These are phyloP conservation scores for Calonectria henricotiae DNA, from an alignment of 2,329 filamentous ascomycete genomes.

Conservation along the genomic window DNA sequence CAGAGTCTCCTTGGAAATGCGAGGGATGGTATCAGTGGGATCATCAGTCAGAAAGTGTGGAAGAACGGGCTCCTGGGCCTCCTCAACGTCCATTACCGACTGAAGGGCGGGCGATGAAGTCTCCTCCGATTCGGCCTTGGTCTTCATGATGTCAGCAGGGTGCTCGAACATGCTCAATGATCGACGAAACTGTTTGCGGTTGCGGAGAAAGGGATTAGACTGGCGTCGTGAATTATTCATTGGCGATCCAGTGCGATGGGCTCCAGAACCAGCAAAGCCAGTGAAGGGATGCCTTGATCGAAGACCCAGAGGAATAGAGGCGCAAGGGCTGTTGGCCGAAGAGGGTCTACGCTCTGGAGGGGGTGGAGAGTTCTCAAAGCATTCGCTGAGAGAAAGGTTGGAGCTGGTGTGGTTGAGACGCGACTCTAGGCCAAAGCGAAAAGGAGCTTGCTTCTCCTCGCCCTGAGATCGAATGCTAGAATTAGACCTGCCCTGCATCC, in stretches of 20 bases:
- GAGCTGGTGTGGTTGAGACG: conserved; percentile 53
- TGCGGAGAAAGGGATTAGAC: conserved; percentile 81
- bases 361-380: conserved; percentile 83
- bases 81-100: conserved; percentile 88
- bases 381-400: conserved; percentile 80
- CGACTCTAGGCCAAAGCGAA: conserved; percentile 77
- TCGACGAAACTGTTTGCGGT: conserved; percentile 90
- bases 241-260: conserved; percentile 82
- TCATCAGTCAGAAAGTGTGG: conserved; percentile 89
- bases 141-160: conserved; percentile 88
- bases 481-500: conserved; percentile 83
- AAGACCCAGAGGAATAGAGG: conserved; percentile 71
- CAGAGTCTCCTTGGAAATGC: conserved; percentile 87
- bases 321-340: conserved; percentile 74
- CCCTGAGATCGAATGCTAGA: conserved; percentile 73
- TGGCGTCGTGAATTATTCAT: conserved; percentile 81
- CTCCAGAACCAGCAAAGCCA: conserved; percentile 67
- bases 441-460: conserved; percentile 79
- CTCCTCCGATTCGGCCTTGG: conserved; percentile 75
- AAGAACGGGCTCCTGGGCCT: conserved; percentile 80
- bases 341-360: conserved; percentile 78
- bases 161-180: conserved; percentile 99
- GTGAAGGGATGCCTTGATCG: conserved; percentile 78
- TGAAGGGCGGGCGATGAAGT: conserved; percentile 68
- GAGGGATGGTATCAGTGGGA: conserved; percentile 87